A percentile compares a stretch with the other conserved stretches of the same genome.
Conservation (phyloP, 2,329 filamentous ascomycete species). For the Metarhizium humberi region DNA sequence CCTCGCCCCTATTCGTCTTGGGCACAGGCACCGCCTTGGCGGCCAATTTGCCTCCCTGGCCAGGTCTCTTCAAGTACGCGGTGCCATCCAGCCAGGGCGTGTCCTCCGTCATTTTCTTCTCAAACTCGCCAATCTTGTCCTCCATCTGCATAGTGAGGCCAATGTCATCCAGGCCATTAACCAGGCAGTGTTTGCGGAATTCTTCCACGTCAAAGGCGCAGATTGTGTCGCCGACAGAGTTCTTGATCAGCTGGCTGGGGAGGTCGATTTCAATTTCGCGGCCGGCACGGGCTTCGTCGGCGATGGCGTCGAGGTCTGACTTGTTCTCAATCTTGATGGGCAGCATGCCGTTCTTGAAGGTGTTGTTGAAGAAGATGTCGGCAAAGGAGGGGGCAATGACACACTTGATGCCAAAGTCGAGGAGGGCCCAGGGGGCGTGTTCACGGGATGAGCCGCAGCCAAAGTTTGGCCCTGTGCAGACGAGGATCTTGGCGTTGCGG, state of each 20-base stretch:
- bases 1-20: constrained; percentile 80
- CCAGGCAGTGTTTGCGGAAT: constrained; percentile 87
- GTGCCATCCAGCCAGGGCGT: constrained; percentile 90
- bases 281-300: constrained; percentile 68
- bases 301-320: constrained; percentile 57
- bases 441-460: constrained; percentile 89
- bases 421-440: constrained; percentile 92
- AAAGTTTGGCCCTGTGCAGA: constrained; percentile 88
- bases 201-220: constrained; percentile 80
- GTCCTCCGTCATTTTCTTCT: constrained; percentile 63
- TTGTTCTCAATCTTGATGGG: constrained; percentile 68
- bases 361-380: constrained; percentile 96
- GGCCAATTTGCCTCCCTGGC: constrained; percentile 43
- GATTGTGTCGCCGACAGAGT: constrained; percentile 62
- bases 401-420: constrained; percentile 93
- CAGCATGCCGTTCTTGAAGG: constrained; percentile 99
- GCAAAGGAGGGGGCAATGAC: constrained; percentile 75
- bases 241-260: constrained; percentile 72
- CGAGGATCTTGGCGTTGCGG: constrained; percentile 75
- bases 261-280: constrained; percentile 85
- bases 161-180: constrained; percentile 93
- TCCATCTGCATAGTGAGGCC: constrained; percentile 89
- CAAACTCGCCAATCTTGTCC: constrained; percentile 77
- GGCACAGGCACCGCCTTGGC: constrained; percentile 62
- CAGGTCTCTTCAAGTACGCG: constrained; percentile 57